Evolutionary conservation across 208 protist species (phyloP).

Genomic region (Vickermania spadyakhi): DNA sequence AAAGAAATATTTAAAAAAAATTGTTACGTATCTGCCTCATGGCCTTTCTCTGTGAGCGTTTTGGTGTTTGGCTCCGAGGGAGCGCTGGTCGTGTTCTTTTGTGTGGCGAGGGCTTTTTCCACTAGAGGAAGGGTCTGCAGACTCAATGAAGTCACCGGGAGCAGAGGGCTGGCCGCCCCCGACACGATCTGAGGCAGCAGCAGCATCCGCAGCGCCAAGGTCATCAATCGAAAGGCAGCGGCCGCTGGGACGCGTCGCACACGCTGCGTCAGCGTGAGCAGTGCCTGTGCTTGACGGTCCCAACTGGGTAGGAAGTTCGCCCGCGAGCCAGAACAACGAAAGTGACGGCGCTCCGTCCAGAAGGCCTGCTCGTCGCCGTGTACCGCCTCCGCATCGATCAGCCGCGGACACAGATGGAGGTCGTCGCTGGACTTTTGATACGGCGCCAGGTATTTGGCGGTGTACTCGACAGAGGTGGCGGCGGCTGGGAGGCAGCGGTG

Average conservation of each 20-base stretch:
- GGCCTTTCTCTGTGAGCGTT: background rate
- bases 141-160: too few relatives aligned
- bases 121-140: too few relatives aligned
- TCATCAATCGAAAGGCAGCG: slow-evolving; percentile 78
- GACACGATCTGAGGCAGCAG: slow-evolving; percentile 49
- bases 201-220: slow-evolving; percentile 61
- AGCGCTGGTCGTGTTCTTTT: too few relatives aligned
- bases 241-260: slow-evolving; percentile 72
- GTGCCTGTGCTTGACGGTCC: slow-evolving; percentile 71
- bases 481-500: slow-evolving; percentile 19
- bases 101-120: too few relatives aligned
- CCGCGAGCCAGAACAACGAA: slow-evolving; percentile 33
- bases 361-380: slow-evolving; percentile 80
- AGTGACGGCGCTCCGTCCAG: slow-evolving; percentile 56
- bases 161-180: slow-evolving; percentile 44
- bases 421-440: slow-evolving; percentile 14
- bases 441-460: slow-evolving; percentile 21
- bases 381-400: slow-evolving; percentile 70
- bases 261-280: slow-evolving; percentile 59
- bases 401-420: slow-evolving; percentile 29
- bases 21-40: background rate
- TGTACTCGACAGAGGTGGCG: slow-evolving; percentile 56
- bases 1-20: too few relatives aligned
- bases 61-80: too few relatives aligned
- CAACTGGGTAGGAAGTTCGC: slow-evolving; percentile 48